A percentile compares a stretch with the other conserved stretches of the same genome.
phyloP scores from a whole-genome alignment of 495 filamentous ascomycete genomes.

The Lasiosphaeris hirsuta region DNA sequence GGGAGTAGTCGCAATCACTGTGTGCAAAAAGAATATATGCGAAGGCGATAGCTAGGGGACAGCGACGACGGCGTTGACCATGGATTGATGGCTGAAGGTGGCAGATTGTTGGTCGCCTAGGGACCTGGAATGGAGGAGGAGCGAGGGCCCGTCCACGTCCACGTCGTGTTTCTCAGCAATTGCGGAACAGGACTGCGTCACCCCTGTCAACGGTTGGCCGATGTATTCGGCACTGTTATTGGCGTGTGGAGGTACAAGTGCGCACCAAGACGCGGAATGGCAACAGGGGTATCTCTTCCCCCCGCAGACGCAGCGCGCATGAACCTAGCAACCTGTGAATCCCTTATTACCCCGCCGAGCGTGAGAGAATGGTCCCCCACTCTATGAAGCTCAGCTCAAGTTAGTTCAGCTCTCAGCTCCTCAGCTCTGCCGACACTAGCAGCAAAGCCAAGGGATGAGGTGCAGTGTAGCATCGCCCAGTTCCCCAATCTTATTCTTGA shows the following conservation, averaged over 20 bases:
- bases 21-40: background rate
- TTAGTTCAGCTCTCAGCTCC: background rate
- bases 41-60: background rate
- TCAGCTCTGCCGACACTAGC: too few species aligned
- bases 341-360: background rate
- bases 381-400: too few species aligned
- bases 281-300: background rate
- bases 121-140: background rate
- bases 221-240: background rate
- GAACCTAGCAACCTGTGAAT: background rate
- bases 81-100: background rate
- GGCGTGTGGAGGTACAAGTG: slow-evolving; percentile 1
- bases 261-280: background rate
- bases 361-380: too few species aligned
- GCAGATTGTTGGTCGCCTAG: background rate
- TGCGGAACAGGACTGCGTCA: background rate
- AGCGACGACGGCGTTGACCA: background rate
- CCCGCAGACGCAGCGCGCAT: background rate
- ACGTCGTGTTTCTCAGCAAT: slow-evolving; percentile 5
- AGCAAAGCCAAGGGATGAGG: too few species aligned
- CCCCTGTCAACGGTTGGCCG: slow-evolving; percentile 3
- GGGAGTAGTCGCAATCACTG: background rate
- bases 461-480: too few species aligned
- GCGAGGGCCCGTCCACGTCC: background rate
- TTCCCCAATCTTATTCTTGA: too few species aligned